Base-by-base conservation (phyloP, 148 eudicot species). In the Arbutus unedo region DNA sequence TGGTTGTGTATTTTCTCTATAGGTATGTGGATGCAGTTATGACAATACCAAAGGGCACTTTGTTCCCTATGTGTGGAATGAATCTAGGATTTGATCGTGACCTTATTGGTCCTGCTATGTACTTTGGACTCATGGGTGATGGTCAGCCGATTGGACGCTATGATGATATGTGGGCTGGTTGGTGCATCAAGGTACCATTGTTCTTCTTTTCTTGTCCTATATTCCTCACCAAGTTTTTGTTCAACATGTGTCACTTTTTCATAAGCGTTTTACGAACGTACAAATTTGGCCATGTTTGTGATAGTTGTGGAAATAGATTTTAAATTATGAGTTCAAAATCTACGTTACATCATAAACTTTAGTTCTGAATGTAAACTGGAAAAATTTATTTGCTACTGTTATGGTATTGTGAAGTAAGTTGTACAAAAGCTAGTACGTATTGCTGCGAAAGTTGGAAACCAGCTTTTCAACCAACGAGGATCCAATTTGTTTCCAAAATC, bases 111-210 rank as follows among this genome's bases (percentile, higher is more conserved):
- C 91, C 93, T 6, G 94, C 94, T 11, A 92, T 92, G 94, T 92
- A 92, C 81, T 92, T 92, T 73, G 94, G 94, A 13, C 93, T 92
- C 77, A 92, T 92, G 94, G 94, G 94, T 15, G 94, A 92, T 71
- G 94, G 94, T 56, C 94, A 90, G 85, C 94, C 94, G 3, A 92
- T 92, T 81, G 94, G 94, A 3, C 89, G 94, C 31, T 90, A 92
- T 76, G 94, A 92, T 11, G 94, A 92, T 77, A 92, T 92, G 94
- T 91, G 91, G 94, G 93, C 93, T 59, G 94, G 94, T 55, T 92
- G 94, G 93, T 92, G 94, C 81, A 74, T 56, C 86, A 92, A 92
- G 94, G 94, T 91, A 72, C 78, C 48, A 21, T 66, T 21, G 41
- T 18, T 8, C 6, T n/a, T 77, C 7, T 51, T 48, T 49, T 48